A percentile compares a stretch with the other conserved stretches of the same genome.
Evolutionary conservation across 805 yeast species (phyloP).

Genomic region (Kurtzmaniella fragi): DNA sequence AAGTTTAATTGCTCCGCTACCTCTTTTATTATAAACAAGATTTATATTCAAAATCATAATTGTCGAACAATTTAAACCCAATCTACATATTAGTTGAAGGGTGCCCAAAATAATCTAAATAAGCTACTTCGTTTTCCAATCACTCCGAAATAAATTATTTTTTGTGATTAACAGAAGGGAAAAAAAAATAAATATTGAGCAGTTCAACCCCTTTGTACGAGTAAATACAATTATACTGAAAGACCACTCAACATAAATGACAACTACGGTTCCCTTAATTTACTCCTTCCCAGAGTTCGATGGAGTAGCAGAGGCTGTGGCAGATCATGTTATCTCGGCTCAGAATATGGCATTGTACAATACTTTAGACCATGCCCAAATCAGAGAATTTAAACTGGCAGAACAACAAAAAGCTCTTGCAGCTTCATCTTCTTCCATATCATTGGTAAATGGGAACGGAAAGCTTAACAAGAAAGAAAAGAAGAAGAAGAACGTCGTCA

Average conservation of each 20-base stretch:
- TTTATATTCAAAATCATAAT: no score
- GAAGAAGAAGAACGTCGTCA: slow-evolving; percentile 53
- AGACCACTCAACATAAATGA: slow-evolving; percentile 49
- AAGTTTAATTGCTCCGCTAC: no score
- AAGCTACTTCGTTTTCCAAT: not conserved
- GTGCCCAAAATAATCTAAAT: no score
- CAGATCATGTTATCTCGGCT: slow-evolving; percentile 87
- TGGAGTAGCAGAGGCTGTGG: slow-evolving; percentile 94
- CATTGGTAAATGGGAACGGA: slow-evolving; percentile 11
- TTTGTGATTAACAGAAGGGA: not conserved
- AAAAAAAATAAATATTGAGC: not conserved
- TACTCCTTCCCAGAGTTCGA: slow-evolving; percentile 87
- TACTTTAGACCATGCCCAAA: slow-evolving; percentile 31
- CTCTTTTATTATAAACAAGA: no score
- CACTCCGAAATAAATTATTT: not conserved
- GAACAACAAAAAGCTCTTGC: slow-evolving; percentile 2
- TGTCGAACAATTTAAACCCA: no score
- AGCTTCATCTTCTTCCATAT: slow-evolving; percentile 4
- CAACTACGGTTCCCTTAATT: slow-evolving; percentile 89
- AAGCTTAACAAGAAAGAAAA: slow-evolving; percentile 34
- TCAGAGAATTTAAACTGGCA: slow-evolving; percentile 26
- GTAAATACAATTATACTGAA: not conserved
- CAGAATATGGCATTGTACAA: slow-evolving; percentile 67
- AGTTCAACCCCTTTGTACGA: not conserved
- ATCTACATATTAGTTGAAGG: no score